A percentile compares a stretch with the other conserved stretches of the same genome.
These are phyloP conservation scores for Phylloporus arenicola DNA, from an alignment of 768 basidiomycete species.

Conservation along the genomic window DNA sequence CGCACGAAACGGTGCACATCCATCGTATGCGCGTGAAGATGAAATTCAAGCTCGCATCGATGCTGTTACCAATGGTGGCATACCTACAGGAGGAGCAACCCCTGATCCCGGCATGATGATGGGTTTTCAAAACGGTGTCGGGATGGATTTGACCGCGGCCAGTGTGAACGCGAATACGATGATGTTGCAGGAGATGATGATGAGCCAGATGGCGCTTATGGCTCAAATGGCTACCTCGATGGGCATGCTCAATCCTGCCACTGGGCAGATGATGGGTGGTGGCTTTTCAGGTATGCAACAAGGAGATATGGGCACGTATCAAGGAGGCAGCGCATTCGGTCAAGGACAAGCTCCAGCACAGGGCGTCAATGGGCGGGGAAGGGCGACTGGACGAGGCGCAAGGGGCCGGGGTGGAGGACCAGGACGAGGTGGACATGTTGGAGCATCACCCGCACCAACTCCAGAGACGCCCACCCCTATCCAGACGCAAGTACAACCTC, in stretches of 20 bases:
- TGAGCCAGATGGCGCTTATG: constrained; percentile 91
- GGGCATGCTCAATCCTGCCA: constrained; percentile 64
- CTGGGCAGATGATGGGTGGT: constrained; percentile 51
- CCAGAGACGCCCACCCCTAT: constrained; percentile 16
- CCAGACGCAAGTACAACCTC: constrained; percentile 19
- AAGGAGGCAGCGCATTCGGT: constrained; percentile 24
- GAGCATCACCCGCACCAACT: constrained; percentile 19
- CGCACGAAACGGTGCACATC: constrained; percentile 37
- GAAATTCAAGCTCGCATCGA: constrained; percentile 78
- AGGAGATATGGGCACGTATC: constrained; percentile 45
- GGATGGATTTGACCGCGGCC: constrained; percentile 37
- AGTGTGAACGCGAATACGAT: constrained; percentile 62
- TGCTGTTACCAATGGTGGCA: constrained; percentile 58
- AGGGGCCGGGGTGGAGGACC: constrained; percentile 41
- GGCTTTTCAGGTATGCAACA: constrained; percentile 59
- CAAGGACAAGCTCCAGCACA: constrained; percentile 17
- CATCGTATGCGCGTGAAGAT: constrained; percentile 42
- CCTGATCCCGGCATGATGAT: constrained; percentile 41
- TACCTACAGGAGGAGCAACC: constrained; percentile 29
- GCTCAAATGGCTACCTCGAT: constrained; percentile 84
- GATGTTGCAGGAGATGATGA: constrained; percentile 84
- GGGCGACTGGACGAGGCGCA: constrained; percentile 43
- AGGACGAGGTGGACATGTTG: constrained; percentile 39
- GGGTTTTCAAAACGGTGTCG: constrained; percentile 40
- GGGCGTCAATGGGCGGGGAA: constrained; percentile 35